Base-by-base conservation (phyloP, 345 rosid species). In the Nasturtium officinale region DNA sequence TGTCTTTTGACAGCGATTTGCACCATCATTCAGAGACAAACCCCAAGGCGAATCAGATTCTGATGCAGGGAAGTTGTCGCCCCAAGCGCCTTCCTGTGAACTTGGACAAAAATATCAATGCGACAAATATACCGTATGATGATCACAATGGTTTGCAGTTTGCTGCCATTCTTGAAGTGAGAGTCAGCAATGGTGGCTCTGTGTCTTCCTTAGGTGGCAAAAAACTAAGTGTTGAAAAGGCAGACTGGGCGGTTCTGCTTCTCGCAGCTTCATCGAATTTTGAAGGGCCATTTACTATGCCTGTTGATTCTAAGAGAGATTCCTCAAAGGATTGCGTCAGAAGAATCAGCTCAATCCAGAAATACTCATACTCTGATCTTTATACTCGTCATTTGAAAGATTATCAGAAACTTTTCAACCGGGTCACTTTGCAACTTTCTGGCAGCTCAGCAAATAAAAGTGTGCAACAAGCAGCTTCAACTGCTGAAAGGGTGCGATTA, bases 351-450 rank as follows among this genome's bases (percentile, higher is more conserved):
- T 75, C 83, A 1, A 23, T 88, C 12, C 72, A 65, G 80, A 84
- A 75, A 35, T 60, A 86, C 3, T 82, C 97, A 3, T 90, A 86
- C 79, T 48, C 83, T 62, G 91, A 89, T 43, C 83, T 95, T n/a
- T 84, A 83, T 28, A 65, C 81, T 32, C 91, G 73, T 45, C 99
- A 95, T 74, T 62, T 88, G 74, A 79, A 80, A 60, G 91, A 88
- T 77, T 95, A 88, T 81, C 96, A 85, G 79, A 80, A 80, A 6
- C 87, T 91, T 69, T 95, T 88, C 84, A 85, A 85, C 25, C 87
- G 97, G 0, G 96, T 87, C 53, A 82, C 92, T 17, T 72, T 91
- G 30, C 84, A 84, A 75, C 88, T 95, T 52, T 84, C 81, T 15
- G 76, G 85, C 64, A 77, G 85, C 70, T 69, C 85, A 10, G 57